These are phyloP conservation scores for Hortaea sp. DNA, from an alignment of 2,329 filamentous ascomycete genomes.

Conservation along the genomic window DNA sequence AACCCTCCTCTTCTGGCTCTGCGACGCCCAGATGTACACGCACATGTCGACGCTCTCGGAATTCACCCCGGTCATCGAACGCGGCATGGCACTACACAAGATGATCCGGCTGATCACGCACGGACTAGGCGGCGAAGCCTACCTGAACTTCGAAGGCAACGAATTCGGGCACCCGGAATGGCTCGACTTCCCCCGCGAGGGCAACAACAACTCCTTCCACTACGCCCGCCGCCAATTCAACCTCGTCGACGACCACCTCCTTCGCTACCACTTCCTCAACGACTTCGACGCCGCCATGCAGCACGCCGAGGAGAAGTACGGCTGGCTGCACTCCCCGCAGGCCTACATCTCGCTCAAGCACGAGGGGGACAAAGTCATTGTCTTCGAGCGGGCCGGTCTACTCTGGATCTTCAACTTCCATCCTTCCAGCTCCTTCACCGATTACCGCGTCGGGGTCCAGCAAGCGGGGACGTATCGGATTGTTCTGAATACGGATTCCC, in stretches of 20 bases:
- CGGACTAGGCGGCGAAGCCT: constrained; percentile 83
- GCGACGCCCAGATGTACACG: constrained; percentile 93
- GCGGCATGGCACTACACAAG: constrained; percentile 90
- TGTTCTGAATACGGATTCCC: constrained; percentile 70
- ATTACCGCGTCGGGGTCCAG: constrained; percentile 87
- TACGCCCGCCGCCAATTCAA: constrained; percentile 73
- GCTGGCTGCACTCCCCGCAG: constrained; percentile 78
- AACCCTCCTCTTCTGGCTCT: constrained; percentile 94
- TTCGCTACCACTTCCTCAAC: constrained; percentile 86
- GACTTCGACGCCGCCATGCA: constrained; percentile 94
- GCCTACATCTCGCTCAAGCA: constrained; percentile 92
- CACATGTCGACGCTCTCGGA: constrained; percentile 84
- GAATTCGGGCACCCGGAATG: constrained; percentile 98
- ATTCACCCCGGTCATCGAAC: constrained; percentile 79
- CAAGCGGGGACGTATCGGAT: constrained; percentile 75
- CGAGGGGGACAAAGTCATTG: constrained; percentile 85
- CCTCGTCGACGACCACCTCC: constrained; percentile 70
- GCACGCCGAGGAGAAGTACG: constrained; percentile 72
- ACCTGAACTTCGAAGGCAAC: constrained; percentile 97
- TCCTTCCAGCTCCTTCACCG: constrained; percentile 69
- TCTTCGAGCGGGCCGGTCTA: constrained; percentile 84
- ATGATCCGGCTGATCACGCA: constrained; percentile 94
- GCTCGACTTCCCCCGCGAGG: constrained; percentile 93
- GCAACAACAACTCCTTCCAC: constrained; percentile 37
- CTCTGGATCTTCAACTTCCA: constrained; percentile 98